Evolutionary conservation across 805 yeast species (phyloP), one percentile per base, ranked within the genome.

Genomic region (Ogataea corticis): DNA sequence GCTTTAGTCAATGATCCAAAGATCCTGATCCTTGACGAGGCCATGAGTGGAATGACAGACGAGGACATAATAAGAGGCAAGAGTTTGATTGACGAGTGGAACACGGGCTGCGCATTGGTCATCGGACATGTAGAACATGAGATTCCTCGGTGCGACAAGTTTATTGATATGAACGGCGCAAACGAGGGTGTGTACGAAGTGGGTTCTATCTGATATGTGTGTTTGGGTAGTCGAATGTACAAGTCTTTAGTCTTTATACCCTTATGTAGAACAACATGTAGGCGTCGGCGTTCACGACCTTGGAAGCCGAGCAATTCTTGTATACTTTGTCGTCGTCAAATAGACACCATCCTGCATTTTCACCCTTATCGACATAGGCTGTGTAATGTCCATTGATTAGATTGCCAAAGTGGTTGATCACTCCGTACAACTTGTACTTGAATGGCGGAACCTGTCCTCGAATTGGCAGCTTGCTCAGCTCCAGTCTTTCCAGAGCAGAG

Each of bases 351-450:
- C 82, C 85, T 44, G 70, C 69, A 32, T 59, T 65, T 16, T 63
- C 61, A 19, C 81, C 82, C 57, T 87, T 87, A 59, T 80, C 69
- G 4, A 87, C 92, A 59, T 73, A 87, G 1, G 96, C 70, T 0
- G 97, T 91, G 65, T 91, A 91, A 65, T 91, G 97, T 0, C 97
- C 97, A 7, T 91, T 86, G 33, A 82, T 77, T 31, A 91, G 71
- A 32, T 85, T 82, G 11, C 97, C 97, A 50, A 69, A 81, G 64
- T 91, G 97, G 53, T 87, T 82, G 13, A 88, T 88, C 1, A 90
- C 96, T 0, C 87, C 96, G 57, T 79, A 85, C 17, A 91, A 64
- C 49, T 78, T 78, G 63, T 90, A 91, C 21, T 75, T 70, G 66
- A 89, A 91, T 2, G 97, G 96, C 0, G 95, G 83, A 0, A 63